These are phyloP conservation scores for Paecilomyces niveus DNA, from an alignment of 2,329 filamentous ascomycete species.

Conservation along the genomic window DNA sequence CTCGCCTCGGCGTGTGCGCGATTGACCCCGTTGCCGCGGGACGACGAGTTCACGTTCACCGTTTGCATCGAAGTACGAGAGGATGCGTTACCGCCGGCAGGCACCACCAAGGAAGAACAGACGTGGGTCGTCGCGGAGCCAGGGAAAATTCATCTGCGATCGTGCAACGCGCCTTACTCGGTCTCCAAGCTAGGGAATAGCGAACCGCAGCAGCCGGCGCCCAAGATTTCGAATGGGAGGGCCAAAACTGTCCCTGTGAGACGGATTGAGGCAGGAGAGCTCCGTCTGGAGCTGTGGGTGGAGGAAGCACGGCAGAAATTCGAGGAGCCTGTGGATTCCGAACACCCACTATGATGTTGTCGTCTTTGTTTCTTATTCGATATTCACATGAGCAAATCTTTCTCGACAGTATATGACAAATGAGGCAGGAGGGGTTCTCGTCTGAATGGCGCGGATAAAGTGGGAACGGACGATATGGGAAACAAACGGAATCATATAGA, in stretches of 20 bases:
- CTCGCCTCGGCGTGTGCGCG: conserved; percentile 38
- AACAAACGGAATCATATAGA: conserved; percentile 32
- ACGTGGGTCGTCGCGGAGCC: conserved; percentile 56
- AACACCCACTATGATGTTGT: conserved; percentile 26
- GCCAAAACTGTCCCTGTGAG: conserved; percentile 55
- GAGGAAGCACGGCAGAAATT: conserved; percentile 56
- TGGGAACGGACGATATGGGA: conserved; percentile 30
- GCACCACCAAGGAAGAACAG: conserved; percentile 44
- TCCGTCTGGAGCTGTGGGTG: conserved; percentile 63
- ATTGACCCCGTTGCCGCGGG: conserved; percentile 36
- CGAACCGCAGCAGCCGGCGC: conserved; percentile 25
- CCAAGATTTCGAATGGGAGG: conserved; percentile 38
- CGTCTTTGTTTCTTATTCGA: conserved; percentile 11
- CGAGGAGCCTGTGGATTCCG: conserved; percentile 31
- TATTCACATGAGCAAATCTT: conserved; percentile 4
- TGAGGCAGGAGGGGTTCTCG: conserved; percentile 26
- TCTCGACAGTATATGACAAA: conserved; percentile 34
- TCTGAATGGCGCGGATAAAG: conserved; percentile 30
- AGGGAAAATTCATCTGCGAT: conserved; percentile 31
- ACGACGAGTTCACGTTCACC: conserved; percentile 43
- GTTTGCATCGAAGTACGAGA: conserved; percentile 43
- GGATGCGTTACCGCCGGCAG: conserved; percentile 39
- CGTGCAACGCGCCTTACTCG: conserved; percentile 33
- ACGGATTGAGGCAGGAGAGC: conserved; percentile 57
- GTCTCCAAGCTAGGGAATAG: conserved; percentile 31